Base-by-base conservation (phyloP, 2,329 filamentous ascomycete species). In the Aspergillus hortae region DNA sequence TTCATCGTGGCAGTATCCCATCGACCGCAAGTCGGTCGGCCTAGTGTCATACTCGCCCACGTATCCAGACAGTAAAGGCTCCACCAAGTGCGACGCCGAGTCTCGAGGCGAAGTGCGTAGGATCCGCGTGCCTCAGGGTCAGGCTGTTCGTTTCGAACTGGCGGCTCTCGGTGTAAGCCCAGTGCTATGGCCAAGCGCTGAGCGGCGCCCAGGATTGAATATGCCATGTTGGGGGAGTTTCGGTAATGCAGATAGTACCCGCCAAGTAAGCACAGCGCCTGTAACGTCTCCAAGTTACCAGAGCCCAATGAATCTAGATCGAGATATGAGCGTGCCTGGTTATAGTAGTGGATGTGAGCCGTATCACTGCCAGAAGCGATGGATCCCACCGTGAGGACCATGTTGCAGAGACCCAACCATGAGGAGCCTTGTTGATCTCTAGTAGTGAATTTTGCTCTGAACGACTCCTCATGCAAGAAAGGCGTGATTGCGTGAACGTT, bases 181-280 rank as follows among this genome's bases (percentile, higher is more conserved):
- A 61, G 30, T 15, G 51, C 38, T 25, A 55, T 54, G 1, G 59
- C 56, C 40, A 61, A 51, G 15, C 59, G 58, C 9, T 59, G 51
- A 12, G 58, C 56, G 10, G 55, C 52, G 1, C 59, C 58, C 30
- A 61, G 47, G 10, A 61, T 48, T 11, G 53, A 44, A 38, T 55
- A 56, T 4, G 56, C 53, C 30, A 52, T 59, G 33, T 61, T 61
- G 14, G 58, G 58, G 4, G 55, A 53, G 23, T 59, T 58, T 23
- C 51, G 49, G 41, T 56, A 59, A 38, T 61, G 52, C 12, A 59
- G 46, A 47, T 57, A 56, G 41, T 46, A 50, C 3, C 53, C 55
- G 17, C 56, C 55, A 6, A 59, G 42, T 3, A 61, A 51, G 40
- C 54, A 56, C 23, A 61, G 48, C 15, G 55, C 58, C 38, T 58